Evolutionary conservation across 139 green algal genomes (phyloP), one percentile per base, ranked within the genome.

Genomic region (Chlamydomonas asymmetrica): DNA sequence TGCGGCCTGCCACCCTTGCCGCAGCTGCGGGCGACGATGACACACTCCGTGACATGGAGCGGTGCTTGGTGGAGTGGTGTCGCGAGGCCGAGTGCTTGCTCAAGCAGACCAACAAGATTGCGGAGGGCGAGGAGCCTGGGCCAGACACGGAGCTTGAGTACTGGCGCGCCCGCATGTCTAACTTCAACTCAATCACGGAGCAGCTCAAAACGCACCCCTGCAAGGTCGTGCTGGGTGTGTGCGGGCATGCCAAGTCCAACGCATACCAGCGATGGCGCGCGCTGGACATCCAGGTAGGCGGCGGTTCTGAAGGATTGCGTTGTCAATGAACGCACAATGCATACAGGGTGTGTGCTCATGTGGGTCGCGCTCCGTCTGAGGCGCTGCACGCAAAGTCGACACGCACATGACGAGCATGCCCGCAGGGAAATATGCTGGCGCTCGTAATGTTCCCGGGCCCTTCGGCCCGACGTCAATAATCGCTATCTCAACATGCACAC

Each of bases 81-180:
- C 71, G 64, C n/a, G 78, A 87, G 60, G 82, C 78, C 4, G 87
- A 92, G 81, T 25, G 27, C 43, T 74, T 93, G 63, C 80, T 92
- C 32, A 72, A 81, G 34, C 69, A 85, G 70, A 87, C 73, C 60
- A 85, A 86, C 66, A 79, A 71, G 41, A 87, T 86, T 60, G 83
- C 85, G 71, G 84, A 87, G 45, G 81, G 73, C 27, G 86, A 89
- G 35, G 85, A 92, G 73, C 84, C 80, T 52, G 93, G 93, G 1
- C 94, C 94, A 13, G 88, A 95, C 75, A 92, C 88, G 29, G 94
- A 98, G 90, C 82, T 97, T 8, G 86, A 95, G 73, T 94, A 91
- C 85, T 98, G 94, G 94, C 85, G 92, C 31, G 77, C 72, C 0
- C 85, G 91, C 31, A 92, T 94, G 87, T 82, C 85, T 31, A 92